Evolutionary conservation across 192 early-diverging fungal species (phyloP), one percentile per base, ranked within the genome.

Genomic region (Coemansia javaensis): DNA sequence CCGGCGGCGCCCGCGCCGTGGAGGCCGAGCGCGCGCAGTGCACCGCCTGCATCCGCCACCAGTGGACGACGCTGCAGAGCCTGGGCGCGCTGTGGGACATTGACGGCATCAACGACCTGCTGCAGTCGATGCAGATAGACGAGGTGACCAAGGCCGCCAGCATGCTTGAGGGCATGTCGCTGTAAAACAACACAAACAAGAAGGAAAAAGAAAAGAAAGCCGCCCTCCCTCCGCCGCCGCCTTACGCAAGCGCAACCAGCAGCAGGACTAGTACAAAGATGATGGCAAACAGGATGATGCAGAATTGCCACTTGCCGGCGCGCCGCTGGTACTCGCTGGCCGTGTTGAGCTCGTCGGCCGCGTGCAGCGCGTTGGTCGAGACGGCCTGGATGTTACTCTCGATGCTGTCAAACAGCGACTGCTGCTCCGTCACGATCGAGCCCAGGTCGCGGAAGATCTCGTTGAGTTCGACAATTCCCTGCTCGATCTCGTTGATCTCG

Each of bases 371-470:
- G 45, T 93, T 87, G 48, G 81, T 73, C 7, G 81, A 75, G 33
- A 94, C 88, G 37, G 75, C 80, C 31, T 84, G 79, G n/a, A 99
- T 90, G 63, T 97, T 99, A 16, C 83, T 80, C 61, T 97, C 91
- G 47, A 99, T 99, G 43, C 90, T 94, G 47, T 96, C 96, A 9
- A 99, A 70, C 53, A 91, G 81, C 47, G 84, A 86, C 53, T 91
- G 88, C 79, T 99, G 96, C 62, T 99, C 94, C 21, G 90, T 89
- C n/a, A 99, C 94, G 50, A 99, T 80, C 4, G 91, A 94, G 0
- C 91, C 92, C 34, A 99, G 59, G 75, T 97, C 93, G 46, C 93
- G 71, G 64, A 99, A 99, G 49, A 99, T 91, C 63, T 97, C 93
- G 65, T 97, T 99, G 15, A 99, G 77, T 58, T 97, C 91, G 5